Percentiles rank a stretch among this genome's conserved stretches.
These are phyloP conservation scores for Castanopsis chinensis DNA, from an alignment of 306 rosid species.

Conservation along the genomic window DNA sequence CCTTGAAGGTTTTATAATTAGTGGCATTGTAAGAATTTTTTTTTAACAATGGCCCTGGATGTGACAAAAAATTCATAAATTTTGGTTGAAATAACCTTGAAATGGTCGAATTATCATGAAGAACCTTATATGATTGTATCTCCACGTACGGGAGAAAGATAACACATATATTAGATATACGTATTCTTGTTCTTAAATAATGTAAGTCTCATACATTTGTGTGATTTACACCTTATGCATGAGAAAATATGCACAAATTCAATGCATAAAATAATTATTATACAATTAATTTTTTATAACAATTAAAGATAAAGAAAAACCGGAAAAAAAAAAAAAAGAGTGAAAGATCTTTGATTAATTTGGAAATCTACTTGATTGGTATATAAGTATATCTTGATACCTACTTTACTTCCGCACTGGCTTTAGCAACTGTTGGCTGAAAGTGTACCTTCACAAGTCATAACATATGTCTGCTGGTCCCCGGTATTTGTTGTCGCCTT, in stretches of 20 bases:
- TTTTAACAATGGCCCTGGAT: too few species aligned
- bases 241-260: too few species aligned
- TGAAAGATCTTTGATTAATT: constrained; percentile 12
- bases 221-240: too few species aligned
- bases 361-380: constrained; percentile 19
- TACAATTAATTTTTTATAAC: neutral
- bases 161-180: too few species aligned
- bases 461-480: constrained; percentile 27
- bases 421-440: constrained; percentile 28
- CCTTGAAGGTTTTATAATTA: neutral
- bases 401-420: constrained; percentile 14
- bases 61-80: neutral
- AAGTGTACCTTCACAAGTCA: constrained; percentile 14
- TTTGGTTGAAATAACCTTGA: neutral
- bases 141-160: too few species aligned
- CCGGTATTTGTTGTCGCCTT: constrained; percentile 26
- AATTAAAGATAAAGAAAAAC: neutral
- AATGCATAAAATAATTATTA: too few species aligned
- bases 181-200: too few species aligned
- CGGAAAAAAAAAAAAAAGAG: neutral
- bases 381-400: constrained; percentile 16
- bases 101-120: neutral
- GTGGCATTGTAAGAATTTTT: neutral
- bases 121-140: neutral
- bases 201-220: too few species aligned